Base-by-base conservation (phyloP, 2,329 filamentous ascomycete genomes). In the Nemania sp. region DNA sequence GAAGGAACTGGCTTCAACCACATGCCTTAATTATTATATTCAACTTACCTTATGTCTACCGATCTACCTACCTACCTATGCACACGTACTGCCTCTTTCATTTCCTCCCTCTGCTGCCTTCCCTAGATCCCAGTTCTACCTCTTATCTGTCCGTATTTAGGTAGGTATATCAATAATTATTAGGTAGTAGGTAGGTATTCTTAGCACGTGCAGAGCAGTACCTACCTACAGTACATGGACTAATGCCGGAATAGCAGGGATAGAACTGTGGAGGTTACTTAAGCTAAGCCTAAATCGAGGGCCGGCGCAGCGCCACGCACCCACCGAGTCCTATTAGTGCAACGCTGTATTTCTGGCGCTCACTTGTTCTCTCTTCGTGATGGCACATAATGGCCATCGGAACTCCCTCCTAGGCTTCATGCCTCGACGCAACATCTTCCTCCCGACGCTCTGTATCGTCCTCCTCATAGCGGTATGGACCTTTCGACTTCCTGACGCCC, bases 401-500 rank as follows among this genome's bases (percentile, higher is more conserved):
- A 73, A 66, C 64, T 59, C 68, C 27, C 61, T 77, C 52, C 27
- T 70, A 72, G 75, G 73, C 71, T 76, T 77, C 67, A 76, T 77
- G 76, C 73, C 74, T 63, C 75, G 75, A 65, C 76, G 76, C 69
- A 77, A 76, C 52, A 66, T 77, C 58, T 63, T 77, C 54, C 54
- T 76, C 29, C 74, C 73, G 60, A 72, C 73, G 62, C 62, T 77
- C 38, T 77, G 73, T 67, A 73, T 76, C 69, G 70, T 76, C 65
- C 72, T 78, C 20, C 74, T 77, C 55, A 63, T 77, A 29, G 70
- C 66, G n/a, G 69, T 70, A 70, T 78, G 76, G 76, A 75, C 73
- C 29, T 72, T 74, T n/a, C 74, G 74, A 43, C 35, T 75, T 6
- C 73, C 73, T 55, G 65, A 60, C 26, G 13, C 71, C 2, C 55